Conservation (phyloP, 164 flowering plant species). For the Macadamia tetraphylla region DNA sequence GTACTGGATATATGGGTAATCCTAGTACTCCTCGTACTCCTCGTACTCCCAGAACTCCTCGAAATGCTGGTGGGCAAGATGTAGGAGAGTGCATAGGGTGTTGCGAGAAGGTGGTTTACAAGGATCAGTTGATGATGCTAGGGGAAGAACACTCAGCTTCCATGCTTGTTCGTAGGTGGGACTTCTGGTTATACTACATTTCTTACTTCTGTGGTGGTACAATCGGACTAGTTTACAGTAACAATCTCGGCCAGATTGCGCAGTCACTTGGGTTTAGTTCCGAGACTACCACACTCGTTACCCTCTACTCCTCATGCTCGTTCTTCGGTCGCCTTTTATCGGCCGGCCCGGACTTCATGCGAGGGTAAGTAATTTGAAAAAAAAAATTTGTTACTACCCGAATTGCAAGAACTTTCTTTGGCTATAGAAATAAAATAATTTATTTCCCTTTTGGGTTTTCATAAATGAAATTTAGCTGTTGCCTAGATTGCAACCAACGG, state of each 20-base stretch:
- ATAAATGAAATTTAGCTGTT: too few species aligned
- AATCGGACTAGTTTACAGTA: constrained; percentile 89
- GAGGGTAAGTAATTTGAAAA: constrained; percentile 50
- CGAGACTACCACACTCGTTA: constrained; percentile 44
- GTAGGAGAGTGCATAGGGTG: constrained; percentile 17
- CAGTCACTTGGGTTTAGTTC: constrained; percentile 62
- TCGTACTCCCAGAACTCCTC: too few species aligned
- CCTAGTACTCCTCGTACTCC: not conserved
- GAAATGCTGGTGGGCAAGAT: too few species aligned
- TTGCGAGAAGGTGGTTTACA: constrained; percentile 30
- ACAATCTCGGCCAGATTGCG: constrained; percentile 89
- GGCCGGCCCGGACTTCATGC: constrained; percentile 76
- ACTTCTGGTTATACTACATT: constrained; percentile 86
- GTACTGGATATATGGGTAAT: constrained; percentile 1
- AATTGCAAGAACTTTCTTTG: too few species aligned
- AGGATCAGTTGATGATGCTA: constrained; percentile 48
- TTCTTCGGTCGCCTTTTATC: constrained; percentile 97
- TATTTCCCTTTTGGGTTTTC: too few species aligned
- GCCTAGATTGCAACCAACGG: too few species aligned
- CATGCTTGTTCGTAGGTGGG: constrained; percentile 48
- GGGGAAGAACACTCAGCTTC: constrained; percentile 76
- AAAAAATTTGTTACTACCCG: not conserved
- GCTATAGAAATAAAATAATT: too few species aligned
- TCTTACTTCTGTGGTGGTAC: constrained; percentile 96
- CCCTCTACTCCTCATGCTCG: constrained; percentile 84